A percentile compares a stretch with the other conserved stretches of the same genome.
phyloP scores from a whole-genome alignment of 2,329 filamentous ascomycete species.

The Phyllosticta citrichinensis region DNA sequence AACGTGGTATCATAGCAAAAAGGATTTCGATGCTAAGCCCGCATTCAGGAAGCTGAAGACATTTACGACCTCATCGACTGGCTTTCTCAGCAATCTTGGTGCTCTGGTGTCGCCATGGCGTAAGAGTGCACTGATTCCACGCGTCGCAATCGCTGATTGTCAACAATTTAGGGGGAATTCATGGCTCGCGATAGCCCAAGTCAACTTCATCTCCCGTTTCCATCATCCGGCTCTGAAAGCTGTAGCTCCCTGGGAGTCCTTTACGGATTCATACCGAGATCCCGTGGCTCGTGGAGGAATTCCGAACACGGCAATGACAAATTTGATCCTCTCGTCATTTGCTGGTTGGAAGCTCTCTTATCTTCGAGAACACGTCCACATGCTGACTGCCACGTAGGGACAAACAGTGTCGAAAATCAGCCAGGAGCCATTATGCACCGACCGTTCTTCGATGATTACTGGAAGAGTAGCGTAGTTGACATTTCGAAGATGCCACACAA shows the following conservation, averaged over 20 bases:
- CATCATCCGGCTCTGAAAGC: constrained; percentile 6
- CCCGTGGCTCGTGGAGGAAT: constrained; percentile 13
- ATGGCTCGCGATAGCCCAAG: constrained; percentile 31
- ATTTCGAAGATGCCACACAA: constrained; percentile 7
- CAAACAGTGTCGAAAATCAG: constrained; percentile 11
- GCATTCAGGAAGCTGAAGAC: constrained; percentile 32
- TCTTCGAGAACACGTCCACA: background rate
- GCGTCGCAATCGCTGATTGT: background rate
- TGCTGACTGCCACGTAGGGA: constrained; percentile 7
- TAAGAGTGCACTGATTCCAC: background rate
- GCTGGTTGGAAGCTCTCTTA: background rate
- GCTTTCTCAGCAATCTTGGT: constrained; percentile 34
- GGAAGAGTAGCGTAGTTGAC: constrained; percentile 13
- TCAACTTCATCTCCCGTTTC: constrained; percentile 5
- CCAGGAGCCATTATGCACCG: constrained; percentile 11
- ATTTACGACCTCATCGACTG: constrained; percentile 37
- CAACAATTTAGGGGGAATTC: constrained; percentile 28
- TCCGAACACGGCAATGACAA: constrained; percentile 2
- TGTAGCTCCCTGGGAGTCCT: constrained; percentile 3
- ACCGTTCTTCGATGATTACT: constrained; percentile 3
- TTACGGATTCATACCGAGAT: constrained; percentile 13
- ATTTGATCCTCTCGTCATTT: constrained; percentile 9
- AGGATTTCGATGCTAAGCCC: background rate
- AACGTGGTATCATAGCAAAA: background rate
- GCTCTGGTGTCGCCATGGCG: constrained; percentile 37